Base-by-base conservation (phyloP, 2,329 filamentous ascomycete species). In the Aspergillus sp. region DNA sequence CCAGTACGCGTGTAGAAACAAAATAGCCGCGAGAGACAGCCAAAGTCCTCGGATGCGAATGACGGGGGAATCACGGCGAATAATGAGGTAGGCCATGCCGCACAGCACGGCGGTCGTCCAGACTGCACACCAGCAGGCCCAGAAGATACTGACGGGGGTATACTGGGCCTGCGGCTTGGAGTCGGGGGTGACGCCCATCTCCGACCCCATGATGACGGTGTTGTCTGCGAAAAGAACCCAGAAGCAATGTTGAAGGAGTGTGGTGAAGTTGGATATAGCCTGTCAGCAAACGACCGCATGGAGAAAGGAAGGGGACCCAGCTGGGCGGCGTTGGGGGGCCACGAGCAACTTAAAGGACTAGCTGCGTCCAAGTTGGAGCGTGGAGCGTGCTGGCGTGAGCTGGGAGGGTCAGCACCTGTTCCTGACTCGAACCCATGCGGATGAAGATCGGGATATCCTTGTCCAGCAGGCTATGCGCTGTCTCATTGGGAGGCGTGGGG, bases 1-100 rank as follows among this genome's bases (percentile, higher is more conserved):
- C 60, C 65, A 68, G 56, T 74, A 75, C 14, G 74, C 54, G 57
- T 75, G 72, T 42, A 75, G 67, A 17, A 70, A 53, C 1, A 65
- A 60, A 16, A 75, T 64, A 14, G 70, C 68, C 33, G 67, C 59
- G 44, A 74, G 58, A 8, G 66, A 67, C 14, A 74, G 61, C 32
- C 57, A 55, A n/a, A 74, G 62, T 30, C 73, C 72, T 16, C 73
- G 66, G 50, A 74, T 68, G 22, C 69, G 65, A 2, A 75, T 62
- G 3, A 66, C 64, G 8, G 71, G 71, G 22, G 64, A 62, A 26
- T 69, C 52, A 26, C 69, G 69, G 45, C 68, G 61, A 16, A 50
- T 45, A 33, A 73, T 57, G 53, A 72, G 64, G 58, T 65, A 71
- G 51, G 55, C 49, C 50, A 66, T 62, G n/a, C 67, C 70, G 3